Base-by-base conservation (phyloP, 371 early-diverging fungal species). In the Rhizopus microsporus region DNA sequence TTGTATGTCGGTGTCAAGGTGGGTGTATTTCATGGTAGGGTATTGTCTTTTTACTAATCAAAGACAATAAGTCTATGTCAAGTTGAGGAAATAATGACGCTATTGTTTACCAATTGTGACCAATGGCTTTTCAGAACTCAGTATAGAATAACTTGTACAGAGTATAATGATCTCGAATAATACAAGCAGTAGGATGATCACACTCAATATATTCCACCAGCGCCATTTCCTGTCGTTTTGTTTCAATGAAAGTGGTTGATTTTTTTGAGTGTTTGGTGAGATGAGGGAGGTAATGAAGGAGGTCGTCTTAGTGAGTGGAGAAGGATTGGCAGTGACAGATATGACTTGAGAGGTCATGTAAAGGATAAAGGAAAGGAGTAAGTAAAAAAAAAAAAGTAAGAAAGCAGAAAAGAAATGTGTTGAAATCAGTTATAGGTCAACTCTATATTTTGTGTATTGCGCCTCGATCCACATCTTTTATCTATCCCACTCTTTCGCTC, bases 191-290 rank as follows among this genome's bases (percentile, higher is more conserved):
- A 75, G 15, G 7, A 80, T 62, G n/a, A 75, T 51, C 3, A 73
- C 49, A 6, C 65, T 63, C 8, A 75, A 55, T 33, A 70, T 62
- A 50, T 79, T 69, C 83, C 82, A 85, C 85, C 85, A 85, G 30
- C 71, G 76, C 81, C 82, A 83, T 56, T 62, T 62, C 50, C 60
- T 67, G 35, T 56, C 47, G 33, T 67, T 30, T 50, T 67, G 60
- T 15, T 31, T 49, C 33, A 7, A 33, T 33, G 33, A 10, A 3
- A 16, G 16, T 1, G 48, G 7, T 35, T 8, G 13, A 7, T 34
- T 32, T 5, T 16, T 30, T 33, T 76, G 69, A 23, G 82, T 70
- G 49, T 79, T 78, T 60, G 83, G 81, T 56, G 84, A 49, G 29
- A n/a, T 23, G 17, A 7, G 7, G 10, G 44, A 15, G 1, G 46